phyloP scores from a whole-genome alignment of 345 rosid species.

The Firmiana major region DNA sequence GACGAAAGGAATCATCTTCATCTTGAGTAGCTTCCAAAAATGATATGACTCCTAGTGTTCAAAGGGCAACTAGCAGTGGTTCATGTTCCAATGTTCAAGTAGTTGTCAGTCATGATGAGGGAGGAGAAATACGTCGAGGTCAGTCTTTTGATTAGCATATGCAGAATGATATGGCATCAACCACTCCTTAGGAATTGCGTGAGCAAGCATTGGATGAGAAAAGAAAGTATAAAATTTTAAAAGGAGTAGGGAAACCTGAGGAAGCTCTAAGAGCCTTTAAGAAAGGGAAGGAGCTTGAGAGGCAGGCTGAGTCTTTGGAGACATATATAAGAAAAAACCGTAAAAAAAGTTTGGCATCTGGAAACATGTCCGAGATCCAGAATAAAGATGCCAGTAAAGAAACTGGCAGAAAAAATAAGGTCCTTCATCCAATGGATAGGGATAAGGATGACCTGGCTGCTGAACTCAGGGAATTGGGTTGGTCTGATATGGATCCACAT shows the following conservation, averaged over 20 bases:
- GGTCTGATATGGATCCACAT: constrained; percentile 63
- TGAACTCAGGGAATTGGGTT: constrained; percentile 77
- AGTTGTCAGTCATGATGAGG: constrained; percentile 21
- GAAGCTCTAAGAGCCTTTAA: constrained; percentile 87
- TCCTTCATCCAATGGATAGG: constrained; percentile 26
- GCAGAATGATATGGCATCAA: constrained; percentile 29
- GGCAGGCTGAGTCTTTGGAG: constrained; percentile 79
- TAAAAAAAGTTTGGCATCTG: constrained; percentile 40
- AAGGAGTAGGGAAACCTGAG: constrained; percentile 74
- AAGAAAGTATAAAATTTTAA: constrained; percentile 61
- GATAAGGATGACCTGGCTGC: constrained; percentile 56
- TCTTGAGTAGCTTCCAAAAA: constrained; percentile 28
- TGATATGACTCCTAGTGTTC: constrained; percentile 27
- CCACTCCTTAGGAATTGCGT: constrained; percentile 68
- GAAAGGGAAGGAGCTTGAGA: constrained; percentile 94
- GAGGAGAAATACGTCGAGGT: constrained; percentile 22
- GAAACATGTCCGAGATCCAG: constrained; percentile 29
- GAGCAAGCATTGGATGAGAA: constrained; percentile 73
- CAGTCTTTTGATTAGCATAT: constrained; percentile 26
- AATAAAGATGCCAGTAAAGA: constrained; percentile 40
- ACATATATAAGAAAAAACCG: constrained; percentile 51
- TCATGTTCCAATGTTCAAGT: constrained; percentile 36
- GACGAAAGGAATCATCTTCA: constrained; percentile 55
- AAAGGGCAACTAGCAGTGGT: constrained; percentile 40
- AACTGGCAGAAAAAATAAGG: constrained; percentile 42